phyloP scores from a whole-genome alignment of 306 rosid species.

The Gillenia trifoliata region DNA sequence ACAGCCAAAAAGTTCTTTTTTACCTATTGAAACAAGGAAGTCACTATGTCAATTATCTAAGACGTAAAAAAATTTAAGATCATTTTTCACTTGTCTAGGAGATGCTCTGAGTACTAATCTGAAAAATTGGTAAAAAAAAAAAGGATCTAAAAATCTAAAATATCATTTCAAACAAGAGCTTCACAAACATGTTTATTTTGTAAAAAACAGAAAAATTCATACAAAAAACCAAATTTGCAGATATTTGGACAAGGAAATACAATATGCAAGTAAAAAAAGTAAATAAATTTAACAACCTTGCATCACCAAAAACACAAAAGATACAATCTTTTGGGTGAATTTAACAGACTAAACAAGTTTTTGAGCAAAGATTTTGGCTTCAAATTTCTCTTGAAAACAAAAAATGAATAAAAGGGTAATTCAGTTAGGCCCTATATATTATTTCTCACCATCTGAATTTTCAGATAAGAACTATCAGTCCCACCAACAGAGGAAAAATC shows the following conservation, averaged over 20 bases:
- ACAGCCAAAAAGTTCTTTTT: neutral
- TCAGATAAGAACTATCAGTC: constrained; percentile 5
- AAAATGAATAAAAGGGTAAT: constrained; percentile 2
- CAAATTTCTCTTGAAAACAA: neutral
- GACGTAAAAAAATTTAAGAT: neutral
- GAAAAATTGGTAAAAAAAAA: neutral
- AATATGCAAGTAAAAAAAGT: neutral
- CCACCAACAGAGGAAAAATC: neutral
- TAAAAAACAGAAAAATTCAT: neutral
- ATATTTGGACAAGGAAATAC: neutral
- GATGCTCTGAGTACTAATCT: neutral
- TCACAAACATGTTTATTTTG: neutral
- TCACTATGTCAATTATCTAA: neutral
- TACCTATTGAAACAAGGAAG: neutral
- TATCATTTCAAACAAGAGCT: neutral
- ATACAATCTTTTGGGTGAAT: neutral
- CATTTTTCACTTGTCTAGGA: neutral
- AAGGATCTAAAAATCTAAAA: neutral
- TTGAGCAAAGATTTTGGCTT: neutral
- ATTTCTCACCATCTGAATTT: constrained; percentile 11
- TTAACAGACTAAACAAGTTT: neutral
- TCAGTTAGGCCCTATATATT: neutral
- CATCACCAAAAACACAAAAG: constrained; percentile 8
- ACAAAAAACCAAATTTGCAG: neutral
- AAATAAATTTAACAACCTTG: neutral